Evolutionary conservation across 352 stramenopile species (phyloP), one percentile per base, ranked within the genome.

Genomic region (Phytophthora cryptogea): DNA sequence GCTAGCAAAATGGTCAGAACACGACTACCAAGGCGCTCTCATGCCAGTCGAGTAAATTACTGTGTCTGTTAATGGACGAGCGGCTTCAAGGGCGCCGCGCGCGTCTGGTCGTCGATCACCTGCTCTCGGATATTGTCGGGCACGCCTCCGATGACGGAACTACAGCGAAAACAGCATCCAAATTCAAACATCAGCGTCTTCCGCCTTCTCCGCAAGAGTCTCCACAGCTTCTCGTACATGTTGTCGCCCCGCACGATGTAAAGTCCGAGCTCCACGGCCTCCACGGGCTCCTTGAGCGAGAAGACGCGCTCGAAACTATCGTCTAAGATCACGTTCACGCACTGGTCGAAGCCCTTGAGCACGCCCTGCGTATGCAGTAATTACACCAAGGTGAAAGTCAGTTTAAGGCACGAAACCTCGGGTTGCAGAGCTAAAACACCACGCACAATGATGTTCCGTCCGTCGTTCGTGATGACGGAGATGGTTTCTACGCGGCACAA

Each of bases 181-280:
- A 16, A 51, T 23, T 3, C n/a, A 0, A 27, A 53, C 27, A 31
- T 46, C 17, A 50, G 13, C n/a, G 48, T 8, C 39, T 4, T 5
- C 23, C 20, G 39, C 32, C 3, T 5, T 8, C 11, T 11, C 13
- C 13, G 8, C 33, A 68, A 26, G 5, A 41, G 10, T 17, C 9
- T 32, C 23, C 8, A 55, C 10, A 37, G 11, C 20, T 20, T 8
- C 13, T 48, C 78, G 63, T 76, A 95, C 88, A 97, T 97, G 71
- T 98, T 98, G 75, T 98, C 92, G 20, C 93, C 94, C 44, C 94
- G 86, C 37, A 98, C 82, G 59, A 98, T 97, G 63, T 97, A 97
- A 23, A 98, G 73, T 27, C 94, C 94, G 8, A 98, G 75, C 57
- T 92, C 80, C 17, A 96, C 88, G 20, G 87, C 80, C 47, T 98